Percentiles rank a stretch among this genome's conserved stretches.
Conservation (phyloP, 805 yeast genomes). For the Yarrowia yakushimensis region DNA sequence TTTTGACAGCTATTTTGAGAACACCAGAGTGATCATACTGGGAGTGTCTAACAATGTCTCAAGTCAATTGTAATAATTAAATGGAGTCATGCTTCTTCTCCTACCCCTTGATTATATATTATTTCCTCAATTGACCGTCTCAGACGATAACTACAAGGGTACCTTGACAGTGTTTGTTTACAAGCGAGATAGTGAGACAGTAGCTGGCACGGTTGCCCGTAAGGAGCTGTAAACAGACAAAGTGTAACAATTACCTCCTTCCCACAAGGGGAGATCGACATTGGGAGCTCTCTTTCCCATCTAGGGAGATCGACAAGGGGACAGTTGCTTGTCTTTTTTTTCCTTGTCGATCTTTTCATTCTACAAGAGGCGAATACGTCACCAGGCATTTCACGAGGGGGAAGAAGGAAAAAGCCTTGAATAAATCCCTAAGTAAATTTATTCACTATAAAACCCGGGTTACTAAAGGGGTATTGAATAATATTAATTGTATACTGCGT, state of each 20-base stretch:
- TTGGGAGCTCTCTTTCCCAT: not conserved
- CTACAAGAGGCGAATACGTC: not conserved
- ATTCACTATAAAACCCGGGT: constrained; percentile 14
- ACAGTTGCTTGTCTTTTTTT: no score
- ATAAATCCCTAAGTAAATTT: constrained; percentile 2
- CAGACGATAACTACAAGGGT: no score
- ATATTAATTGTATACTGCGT: constrained; percentile 11
- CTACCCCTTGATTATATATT: no score
- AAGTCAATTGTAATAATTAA: not conserved
- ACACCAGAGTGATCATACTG: no score
- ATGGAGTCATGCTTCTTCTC: no score
- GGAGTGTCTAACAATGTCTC: no score
- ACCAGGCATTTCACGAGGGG: no score
- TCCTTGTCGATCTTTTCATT: not conserved
- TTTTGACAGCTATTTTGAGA: no score
- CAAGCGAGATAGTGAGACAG: no score
- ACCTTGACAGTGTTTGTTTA: no score
- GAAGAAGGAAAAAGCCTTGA: not conserved
- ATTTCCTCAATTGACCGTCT: not conserved
- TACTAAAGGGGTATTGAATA: constrained; percentile 15
- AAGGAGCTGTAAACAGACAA: not conserved
- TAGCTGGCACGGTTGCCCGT: constrained; percentile 3
- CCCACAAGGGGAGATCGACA: not conserved
- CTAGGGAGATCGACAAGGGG: no score
- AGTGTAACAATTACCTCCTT: not conserved